A percentile compares a stretch with the other conserved stretches of the same genome.
Evolutionary conservation across 1,139 yeast species (phyloP).

Genomic region (Debaryomyces coudertii): DNA sequence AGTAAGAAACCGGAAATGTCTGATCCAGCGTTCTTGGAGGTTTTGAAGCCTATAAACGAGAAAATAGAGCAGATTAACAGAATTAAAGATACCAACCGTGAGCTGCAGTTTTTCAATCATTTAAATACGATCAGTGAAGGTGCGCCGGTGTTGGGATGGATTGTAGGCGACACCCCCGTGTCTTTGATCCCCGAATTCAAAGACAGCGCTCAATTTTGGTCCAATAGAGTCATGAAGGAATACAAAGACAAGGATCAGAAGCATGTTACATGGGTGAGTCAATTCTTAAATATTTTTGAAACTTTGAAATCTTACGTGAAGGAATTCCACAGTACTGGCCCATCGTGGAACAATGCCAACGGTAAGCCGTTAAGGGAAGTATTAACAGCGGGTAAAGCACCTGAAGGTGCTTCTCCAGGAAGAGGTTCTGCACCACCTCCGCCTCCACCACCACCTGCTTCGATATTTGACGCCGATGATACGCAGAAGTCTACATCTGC

Average conservation of each 20-base stretch:
- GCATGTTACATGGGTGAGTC: conserved; percentile 81
- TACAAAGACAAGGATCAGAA: conserved; percentile 66
- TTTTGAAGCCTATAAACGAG: conserved; percentile 71
- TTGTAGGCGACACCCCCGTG: conserved; percentile 70
- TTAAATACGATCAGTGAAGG: conserved; percentile 88
- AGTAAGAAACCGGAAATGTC: conserved; percentile 67
- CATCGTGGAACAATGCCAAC: conserved; percentile 63
- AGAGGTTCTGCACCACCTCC: conserved; percentile 50
- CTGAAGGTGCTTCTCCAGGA: conserved; percentile 28
- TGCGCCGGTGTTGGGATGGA: conserved; percentile 90
- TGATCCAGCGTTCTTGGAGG: conserved; percentile 56
- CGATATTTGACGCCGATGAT: conserved; percentile 51
- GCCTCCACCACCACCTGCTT: conserved; percentile 79
- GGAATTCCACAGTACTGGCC: conserved; percentile 79
- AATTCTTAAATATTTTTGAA: conserved; percentile 63
- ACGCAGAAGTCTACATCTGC: conserved; percentile 27
- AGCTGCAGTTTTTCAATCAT: conserved; percentile 65
- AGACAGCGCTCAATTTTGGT: conserved; percentile 93
- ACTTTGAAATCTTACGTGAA: conserved; percentile 73
- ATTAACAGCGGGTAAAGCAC: conserved; percentile 24
- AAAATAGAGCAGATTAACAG: conserved; percentile 59
- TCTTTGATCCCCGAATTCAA: conserved; percentile 79
- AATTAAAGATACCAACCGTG: conserved; percentile 75
- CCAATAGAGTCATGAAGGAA: conserved; percentile 86
- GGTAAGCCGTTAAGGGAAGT: conserved; percentile 52